Evolutionary conservation across 2,329 filamentous ascomycete genomes (phyloP), one percentile per base, ranked within the genome.

Genomic region (Fusarium anguioides): DNA sequence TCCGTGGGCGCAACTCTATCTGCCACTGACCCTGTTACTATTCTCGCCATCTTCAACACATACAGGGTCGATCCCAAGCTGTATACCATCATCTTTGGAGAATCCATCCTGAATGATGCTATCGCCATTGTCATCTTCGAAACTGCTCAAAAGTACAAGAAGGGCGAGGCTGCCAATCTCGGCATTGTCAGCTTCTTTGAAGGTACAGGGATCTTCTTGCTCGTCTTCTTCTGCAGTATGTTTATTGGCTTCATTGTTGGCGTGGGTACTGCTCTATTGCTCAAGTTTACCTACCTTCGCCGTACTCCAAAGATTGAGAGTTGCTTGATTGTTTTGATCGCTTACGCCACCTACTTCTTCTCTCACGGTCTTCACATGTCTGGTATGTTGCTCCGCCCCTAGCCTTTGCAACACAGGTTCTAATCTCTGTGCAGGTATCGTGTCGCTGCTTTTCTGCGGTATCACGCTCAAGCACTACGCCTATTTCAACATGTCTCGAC

Each of bases 11-110:
- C 96, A 41, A 99, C 96, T 0, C 87, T 99, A 29, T 98, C 96
- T 3, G 96, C 96, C 60, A 99, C 96, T 2, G 96, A 99, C 76
- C 96, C 96, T 0, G 95, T 99, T 60, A 99, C 96, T 0, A 98
- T 99, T 72, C 84, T 99, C 52, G 96, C 96, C 77, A 99, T 99
- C 72, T 99, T 99, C 87, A 98, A 97, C 79, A 92, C 96, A 3
- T 99, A 98, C 87, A 98, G 98, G 81, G 96, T 99, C 73, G 96
- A 99, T 74, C 96, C 96, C 4, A 98, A 98, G 81, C 87, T 99
- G 18, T 99, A 99, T 81, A 99, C 96, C 27, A 90, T 99, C 77
- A 99, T 99, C 70, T 99, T 99, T 78, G 96, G 96, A 76, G 96
- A 99, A 81, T 97, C 95, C 9, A 98, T 99, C 62, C 83, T 99